Conservation (phyloP, 768 basidiomycete species). For the Fistulinella prunicolor region DNA sequence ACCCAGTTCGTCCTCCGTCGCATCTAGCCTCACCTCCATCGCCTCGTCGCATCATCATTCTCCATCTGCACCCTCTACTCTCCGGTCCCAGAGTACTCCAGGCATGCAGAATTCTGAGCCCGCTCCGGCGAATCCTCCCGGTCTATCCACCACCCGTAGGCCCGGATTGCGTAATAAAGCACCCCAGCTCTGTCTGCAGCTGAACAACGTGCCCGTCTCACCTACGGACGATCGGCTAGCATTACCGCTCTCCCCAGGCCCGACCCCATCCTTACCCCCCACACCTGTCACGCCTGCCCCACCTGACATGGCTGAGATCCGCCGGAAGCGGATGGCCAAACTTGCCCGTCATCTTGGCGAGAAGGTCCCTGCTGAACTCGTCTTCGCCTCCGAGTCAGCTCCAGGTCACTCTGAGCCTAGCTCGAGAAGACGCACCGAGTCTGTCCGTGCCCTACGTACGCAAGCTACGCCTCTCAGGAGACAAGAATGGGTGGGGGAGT, state of each 20-base stretch:
- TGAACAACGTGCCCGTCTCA: conserved; percentile 17
- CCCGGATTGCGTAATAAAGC: conserved; percentile 12
- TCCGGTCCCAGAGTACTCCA: conserved; percentile 3
- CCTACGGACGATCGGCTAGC: conserved; percentile 9
- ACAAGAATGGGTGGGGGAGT: conserved; percentile 38
- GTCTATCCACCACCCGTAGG: conserved; percentile 15
- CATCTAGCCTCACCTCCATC: conserved; percentile 15
- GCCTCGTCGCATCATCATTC: conserved; percentile 10
- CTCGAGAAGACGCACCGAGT: conserved; percentile 15
- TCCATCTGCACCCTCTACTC: conserved; percentile 19
- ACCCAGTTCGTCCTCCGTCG: conserved; percentile 18
- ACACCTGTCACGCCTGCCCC: conserved; percentile 20
- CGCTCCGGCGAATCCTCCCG: conserved; percentile 13
- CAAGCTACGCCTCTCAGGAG: background rate
- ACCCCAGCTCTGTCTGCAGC: conserved; percentile 22
- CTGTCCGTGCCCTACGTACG: conserved; percentile 8
- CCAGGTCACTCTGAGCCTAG: no score
- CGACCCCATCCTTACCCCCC: conserved; percentile 12
- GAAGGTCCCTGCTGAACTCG: conserved; percentile 54
- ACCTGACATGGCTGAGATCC: conserved; percentile 32
- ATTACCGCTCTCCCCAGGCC: conserved; percentile 10
- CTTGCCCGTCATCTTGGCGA: conserved; percentile 57
- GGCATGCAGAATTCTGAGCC: conserved; percentile 11
- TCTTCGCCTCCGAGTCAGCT: conserved; percentile 30
- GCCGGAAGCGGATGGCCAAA: conserved; percentile 55